Evolutionary conservation across 2,329 filamentous ascomycete genomes (phyloP), one percentile per base, ranked within the genome.

Genomic region (Talaromyces pinophilus): DNA sequence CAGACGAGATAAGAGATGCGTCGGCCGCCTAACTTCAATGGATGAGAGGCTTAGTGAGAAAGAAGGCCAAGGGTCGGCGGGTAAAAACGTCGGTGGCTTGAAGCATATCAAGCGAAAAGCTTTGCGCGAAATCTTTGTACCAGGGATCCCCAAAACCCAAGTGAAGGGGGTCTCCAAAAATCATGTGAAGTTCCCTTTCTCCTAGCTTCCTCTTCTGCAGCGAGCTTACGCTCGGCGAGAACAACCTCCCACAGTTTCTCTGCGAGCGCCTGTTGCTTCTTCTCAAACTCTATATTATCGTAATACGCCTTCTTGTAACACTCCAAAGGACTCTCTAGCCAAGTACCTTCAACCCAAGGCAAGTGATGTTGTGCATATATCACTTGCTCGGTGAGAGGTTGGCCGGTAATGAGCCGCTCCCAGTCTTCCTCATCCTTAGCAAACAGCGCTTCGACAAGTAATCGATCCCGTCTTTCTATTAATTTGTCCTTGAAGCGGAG

Each of bases 391-490:
- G 33, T 62, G 33, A 40, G 19, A 28, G 59, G 28, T 15, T 62
- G 40, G 3, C 70, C 64, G 22, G 62, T 65, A 13, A 77, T 74
- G 50, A 81, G 67, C 10, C 38, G 30, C 69, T 82, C 80, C 80
- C 80, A 82, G 0, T 67, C 28, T 60, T 82, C 80, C 69, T 82
- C 80, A 55, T 77, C 77, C 42, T 74, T 66, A n/a, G 76, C 78
- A 44, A 78, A 74, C 10, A 75, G 60, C 6, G 76, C 35, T 6
- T 76, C 76, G 1, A 63, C 22, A 33, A 75, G 67, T 59, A 82
- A 52, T 19, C 72, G 69, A 4, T 78, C 70, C 15, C 76, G 75
- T 40, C 73, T 73, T 48, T 74, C 70, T 42, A 79, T 75, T 33
- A 73, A 70, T 10, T 74, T 74, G 72, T 75, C 75, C 22, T 79